These are phyloP conservation scores for Sporisorium iseilematis-ciliati DNA, from an alignment of 1,284 basidiomycete genomes.

Conservation along the genomic window DNA sequence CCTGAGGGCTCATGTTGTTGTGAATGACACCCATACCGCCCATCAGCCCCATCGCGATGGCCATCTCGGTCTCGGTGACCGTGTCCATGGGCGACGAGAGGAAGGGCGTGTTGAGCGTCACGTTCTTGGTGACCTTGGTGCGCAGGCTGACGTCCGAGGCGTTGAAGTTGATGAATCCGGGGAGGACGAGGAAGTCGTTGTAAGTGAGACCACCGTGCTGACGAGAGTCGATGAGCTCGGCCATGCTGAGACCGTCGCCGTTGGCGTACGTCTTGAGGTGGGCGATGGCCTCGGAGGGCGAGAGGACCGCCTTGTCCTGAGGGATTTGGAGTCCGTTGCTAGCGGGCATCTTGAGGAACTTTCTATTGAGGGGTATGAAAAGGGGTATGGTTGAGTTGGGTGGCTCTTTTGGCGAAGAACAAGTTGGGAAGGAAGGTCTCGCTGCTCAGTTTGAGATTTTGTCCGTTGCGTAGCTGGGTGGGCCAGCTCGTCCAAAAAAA, in stretches of 20 bases:
- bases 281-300: constrained; percentile 56
- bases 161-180: constrained; percentile 96
- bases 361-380: not conserved
- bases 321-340: constrained; percentile 46
- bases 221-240: constrained; percentile 89
- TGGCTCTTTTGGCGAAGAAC: constrained; percentile 53
- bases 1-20: constrained; percentile 89
- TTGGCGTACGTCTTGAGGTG: constrained; percentile 75
- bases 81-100: constrained; percentile 99
- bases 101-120: constrained; percentile 93
- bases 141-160: constrained; percentile 85
- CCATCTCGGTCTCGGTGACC: constrained; percentile 97
- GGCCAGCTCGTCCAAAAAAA: constrained; percentile 1
- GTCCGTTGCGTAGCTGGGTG: not conserved
- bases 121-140: constrained; percentile 89
- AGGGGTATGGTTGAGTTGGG: constrained; percentile 26
- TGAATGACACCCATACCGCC: constrained; percentile 99
- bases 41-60: constrained; percentile 76
- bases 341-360: constrained; percentile 22
- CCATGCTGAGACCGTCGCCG: constrained; percentile 86
- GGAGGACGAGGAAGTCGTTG: constrained; percentile 74
- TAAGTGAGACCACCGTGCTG: constrained; percentile 95
- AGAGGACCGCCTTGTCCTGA: constrained; percentile 49
- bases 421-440: constrained; percentile 21
- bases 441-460: constrained; percentile 10